Evolutionary conservation across 345 rosid genomes (phyloP), one percentile per base, ranked within the genome.

Genomic region (Theobroma cacao): DNA sequence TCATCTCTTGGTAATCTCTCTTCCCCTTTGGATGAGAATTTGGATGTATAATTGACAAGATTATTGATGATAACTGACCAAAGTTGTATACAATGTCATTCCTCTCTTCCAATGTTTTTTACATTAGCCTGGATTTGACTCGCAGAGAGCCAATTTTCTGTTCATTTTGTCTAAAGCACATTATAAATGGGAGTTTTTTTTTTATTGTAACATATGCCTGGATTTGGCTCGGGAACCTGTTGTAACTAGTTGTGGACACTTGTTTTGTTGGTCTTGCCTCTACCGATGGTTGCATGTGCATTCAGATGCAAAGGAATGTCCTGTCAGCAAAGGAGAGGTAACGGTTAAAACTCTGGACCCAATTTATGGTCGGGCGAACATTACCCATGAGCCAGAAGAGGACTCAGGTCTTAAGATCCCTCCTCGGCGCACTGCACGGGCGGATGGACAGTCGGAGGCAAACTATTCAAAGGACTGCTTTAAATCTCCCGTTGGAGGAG

Each of bases 231-330:
- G 83, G 64, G 98, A 95, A 48, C 98, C 98, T 5, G 98, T 95
- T 34, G 93, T 95, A 22, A 91, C 98, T 1, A 90, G 94, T 73
- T 95, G 98, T 74, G 98, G 98, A 59, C 98, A 95, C 80, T 87
- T 95, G 60, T 95, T 89, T 83, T 95, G 98, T 79, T 95, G 98
- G 98, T 88, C 97, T 22, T 95, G 98, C 86, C 84, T 93, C 12
- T 91, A 88, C 82, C 90, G 85, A 61, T 93, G 97, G 98, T 80
- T 93, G 47, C 89, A 94, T 72, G 74, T 87, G 33, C 86, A 87
- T 77, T 88, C 95, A 8, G 94, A 93, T 78, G 93, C 93, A 7
- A 94, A 93, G 77, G 98, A 94, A 83, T 94, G 98, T 76, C 98
- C 97, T 0, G 92, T 93, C 22, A 93, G 98, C 87, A 94, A 93